A percentile compares a stretch with the other conserved stretches of the same genome.
phyloP scores from a whole-genome alignment of 176 grass and related monocot genomes.

The Calamus simplicifolius region DNA sequence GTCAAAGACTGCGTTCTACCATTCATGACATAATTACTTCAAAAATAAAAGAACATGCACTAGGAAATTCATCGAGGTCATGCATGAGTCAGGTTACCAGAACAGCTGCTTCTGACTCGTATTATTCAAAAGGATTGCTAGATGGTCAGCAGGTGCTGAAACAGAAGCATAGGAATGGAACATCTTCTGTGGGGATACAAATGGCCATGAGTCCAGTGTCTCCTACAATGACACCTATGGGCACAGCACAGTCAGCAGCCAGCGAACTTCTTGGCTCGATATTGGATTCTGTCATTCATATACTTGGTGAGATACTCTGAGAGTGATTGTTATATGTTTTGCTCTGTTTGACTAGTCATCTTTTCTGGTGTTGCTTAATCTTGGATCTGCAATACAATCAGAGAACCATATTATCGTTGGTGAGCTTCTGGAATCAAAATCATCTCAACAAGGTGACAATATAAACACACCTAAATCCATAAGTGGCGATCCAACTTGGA shows the following conservation, averaged over 20 bases:
- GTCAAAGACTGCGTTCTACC: conserved; percentile 77
- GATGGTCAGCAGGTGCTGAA: conserved; percentile 41
- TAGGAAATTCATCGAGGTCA: conserved; percentile 34
- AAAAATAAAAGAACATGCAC: conserved; percentile 62
- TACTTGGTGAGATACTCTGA: conserved; percentile 60
- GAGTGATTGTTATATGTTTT: background rate
- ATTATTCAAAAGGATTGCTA: conserved; percentile 37
- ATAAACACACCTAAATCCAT: conserved; percentile 48
- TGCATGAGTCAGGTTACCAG: conserved; percentile 35
- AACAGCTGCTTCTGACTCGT: conserved; percentile 21
- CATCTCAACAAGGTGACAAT: conserved; percentile 48
- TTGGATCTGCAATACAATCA: conserved; percentile 21
- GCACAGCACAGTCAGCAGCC: conserved; percentile 58
- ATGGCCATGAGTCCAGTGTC: conserved; percentile 77
- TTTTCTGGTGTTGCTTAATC: background rate
- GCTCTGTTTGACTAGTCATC: background rate
- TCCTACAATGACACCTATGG: conserved; percentile 67
- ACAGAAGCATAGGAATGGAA: conserved; percentile 58
- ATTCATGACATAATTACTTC: conserved; percentile 83
- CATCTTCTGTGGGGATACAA: conserved; percentile 44
- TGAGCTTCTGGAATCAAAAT: conserved; percentile 88
- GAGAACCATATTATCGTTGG: conserved; percentile 93
- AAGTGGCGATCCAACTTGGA: conserved; percentile 56
- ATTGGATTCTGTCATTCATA: conserved; percentile 61
- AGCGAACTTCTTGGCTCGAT: conserved; percentile 65